Conservation (phyloP, 345 rosid genomes). For the Aquilaria yunnanensis region DNA sequence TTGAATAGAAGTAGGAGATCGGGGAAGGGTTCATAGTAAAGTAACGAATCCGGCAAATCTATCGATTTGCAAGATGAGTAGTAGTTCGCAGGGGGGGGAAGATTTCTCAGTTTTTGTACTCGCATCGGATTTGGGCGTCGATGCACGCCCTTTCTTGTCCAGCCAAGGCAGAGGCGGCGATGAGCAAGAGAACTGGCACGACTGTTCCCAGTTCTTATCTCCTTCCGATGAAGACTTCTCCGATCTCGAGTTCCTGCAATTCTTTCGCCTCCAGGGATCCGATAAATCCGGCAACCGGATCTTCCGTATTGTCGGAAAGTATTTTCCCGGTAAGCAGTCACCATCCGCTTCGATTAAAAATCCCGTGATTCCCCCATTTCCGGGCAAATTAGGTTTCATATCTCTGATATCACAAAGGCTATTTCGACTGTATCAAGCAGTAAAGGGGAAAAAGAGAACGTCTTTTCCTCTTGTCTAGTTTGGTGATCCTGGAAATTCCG, state of each 20-base stretch:
- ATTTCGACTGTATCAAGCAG: too few species aligned
- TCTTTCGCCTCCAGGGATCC: conserved; percentile 64
- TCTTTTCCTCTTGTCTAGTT: neutral
- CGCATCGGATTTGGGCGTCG: conserved; percentile 85
- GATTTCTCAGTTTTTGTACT: conserved; percentile 67
- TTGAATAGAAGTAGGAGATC: neutral
- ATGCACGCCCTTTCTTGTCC: conserved; percentile 60
- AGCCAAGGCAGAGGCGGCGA: conserved; percentile 16
- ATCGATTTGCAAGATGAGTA: conserved; percentile 21
- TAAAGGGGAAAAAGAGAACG: too few species aligned
- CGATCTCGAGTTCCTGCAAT: conserved; percentile 76
- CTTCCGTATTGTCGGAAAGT: conserved; percentile 73
- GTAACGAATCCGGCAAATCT: too few species aligned
- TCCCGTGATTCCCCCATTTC: too few species aligned
- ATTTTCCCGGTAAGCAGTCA: conserved; percentile 61
- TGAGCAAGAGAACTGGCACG: conserved; percentile 73
- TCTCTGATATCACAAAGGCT: too few species aligned
- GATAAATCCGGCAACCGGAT: conserved; percentile 76
- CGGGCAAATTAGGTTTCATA: neutral
- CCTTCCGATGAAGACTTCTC: conserved; percentile 71
- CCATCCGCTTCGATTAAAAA: neutral
- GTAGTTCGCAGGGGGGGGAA: conserved; percentile 34
- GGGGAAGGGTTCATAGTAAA: neutral
- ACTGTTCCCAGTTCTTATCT: conserved; percentile 56
- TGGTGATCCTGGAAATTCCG: neutral